These are phyloP conservation scores for Aspergillus caelatus DNA, from an alignment of 2,329 filamentous ascomycete genomes.

Conservation along the genomic window DNA sequence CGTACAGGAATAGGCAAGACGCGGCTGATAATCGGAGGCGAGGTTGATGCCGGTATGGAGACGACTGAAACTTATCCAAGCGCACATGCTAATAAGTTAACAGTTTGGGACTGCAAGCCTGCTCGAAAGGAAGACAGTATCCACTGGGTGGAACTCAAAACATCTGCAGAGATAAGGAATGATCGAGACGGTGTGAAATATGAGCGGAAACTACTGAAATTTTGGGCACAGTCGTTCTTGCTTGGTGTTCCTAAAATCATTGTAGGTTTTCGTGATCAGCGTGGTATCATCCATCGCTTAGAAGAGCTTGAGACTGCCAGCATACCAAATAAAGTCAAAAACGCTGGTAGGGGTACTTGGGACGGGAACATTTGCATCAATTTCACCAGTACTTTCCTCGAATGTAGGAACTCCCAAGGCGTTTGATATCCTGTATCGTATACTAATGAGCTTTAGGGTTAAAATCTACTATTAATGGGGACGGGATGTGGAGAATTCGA, in stretches of 20 bases:
- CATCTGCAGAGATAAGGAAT: slow-evolving; percentile 70
- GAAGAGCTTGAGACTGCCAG: slow-evolving; percentile 78
- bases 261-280: slow-evolving; percentile 77
- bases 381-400: slow-evolving; percentile 76
- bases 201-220: slow-evolving; percentile 88
- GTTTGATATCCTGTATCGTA: background rate
- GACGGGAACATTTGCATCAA: slow-evolving; percentile 94
- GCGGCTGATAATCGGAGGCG: slow-evolving; percentile 79
- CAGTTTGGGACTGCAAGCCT: slow-evolving; percentile 84
- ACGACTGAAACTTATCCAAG: background rate
- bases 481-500: slow-evolving; percentile 81
- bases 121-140: slow-evolving; percentile 65
- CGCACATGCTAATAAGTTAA: background rate
- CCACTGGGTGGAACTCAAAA: slow-evolving; percentile 96
- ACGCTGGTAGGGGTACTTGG: slow-evolving; percentile 70
- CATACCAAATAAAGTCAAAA: slow-evolving; percentile 76
- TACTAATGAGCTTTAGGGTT: slow-evolving; percentile 53
- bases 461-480: slow-evolving; percentile 61
- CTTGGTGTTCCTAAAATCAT: slow-evolving; percentile 90
- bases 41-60: slow-evolving; percentile 80
- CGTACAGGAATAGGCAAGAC: slow-evolving; percentile 80
- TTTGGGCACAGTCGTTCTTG: slow-evolving; percentile 95
- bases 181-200: slow-evolving; percentile 73
- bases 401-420: slow-evolving; percentile 59
- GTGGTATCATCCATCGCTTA: slow-evolving; percentile 71